Conservation (phyloP, 148 eudicot species). For the Arctostaphylos glauca region DNA sequence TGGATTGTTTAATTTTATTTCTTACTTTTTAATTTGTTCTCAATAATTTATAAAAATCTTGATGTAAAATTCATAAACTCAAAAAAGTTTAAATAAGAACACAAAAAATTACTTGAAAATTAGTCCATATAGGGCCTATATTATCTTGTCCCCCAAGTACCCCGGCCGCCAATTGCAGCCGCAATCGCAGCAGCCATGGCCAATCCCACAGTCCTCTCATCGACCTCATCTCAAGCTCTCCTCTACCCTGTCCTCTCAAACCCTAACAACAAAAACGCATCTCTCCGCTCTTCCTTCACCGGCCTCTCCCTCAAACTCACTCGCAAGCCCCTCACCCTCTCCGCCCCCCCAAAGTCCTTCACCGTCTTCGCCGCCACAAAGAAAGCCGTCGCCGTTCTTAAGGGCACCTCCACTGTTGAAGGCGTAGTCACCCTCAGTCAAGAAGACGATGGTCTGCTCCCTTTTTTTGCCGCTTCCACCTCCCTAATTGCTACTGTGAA, state of each 20-base stretch:
- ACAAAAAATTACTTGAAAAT: too few species aligned
- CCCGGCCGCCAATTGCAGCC: not conserved
- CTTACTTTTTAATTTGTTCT: too few species aligned
- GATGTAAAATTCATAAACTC: too few species aligned
- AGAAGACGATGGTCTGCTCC: slow-evolving; percentile 49
- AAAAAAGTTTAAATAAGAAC: too few species aligned
- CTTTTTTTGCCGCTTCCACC: not conserved
- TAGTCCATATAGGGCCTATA: too few species aligned
- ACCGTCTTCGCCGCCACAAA: slow-evolving; percentile 43
- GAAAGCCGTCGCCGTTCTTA: slow-evolving; percentile 76
- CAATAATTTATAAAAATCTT: too few species aligned
- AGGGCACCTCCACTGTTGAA: slow-evolving; percentile 70
- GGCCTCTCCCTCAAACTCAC: slow-evolving; percentile 43
- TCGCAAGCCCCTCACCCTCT: slow-evolving; percentile 27
- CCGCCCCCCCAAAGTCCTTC: slow-evolving; percentile 44
- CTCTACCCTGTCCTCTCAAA: slow-evolving; percentile 24
- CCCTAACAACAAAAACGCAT: slow-evolving; percentile 17
- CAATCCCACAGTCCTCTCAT: slow-evolving; percentile 38
- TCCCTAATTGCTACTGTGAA: not conserved
- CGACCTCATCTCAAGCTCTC: slow-evolving; percentile 25
- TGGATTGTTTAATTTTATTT: too few species aligned
- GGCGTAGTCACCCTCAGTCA: slow-evolving; percentile 85
- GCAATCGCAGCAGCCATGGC: slow-evolving; percentile 53
- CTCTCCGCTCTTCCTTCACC: slow-evolving; percentile 49
- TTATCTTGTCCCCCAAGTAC: too few species aligned